Evolutionary conservation across 2,329 filamentous ascomycete species (phyloP).

Genomic region (Pseudocercospora vitis): DNA sequence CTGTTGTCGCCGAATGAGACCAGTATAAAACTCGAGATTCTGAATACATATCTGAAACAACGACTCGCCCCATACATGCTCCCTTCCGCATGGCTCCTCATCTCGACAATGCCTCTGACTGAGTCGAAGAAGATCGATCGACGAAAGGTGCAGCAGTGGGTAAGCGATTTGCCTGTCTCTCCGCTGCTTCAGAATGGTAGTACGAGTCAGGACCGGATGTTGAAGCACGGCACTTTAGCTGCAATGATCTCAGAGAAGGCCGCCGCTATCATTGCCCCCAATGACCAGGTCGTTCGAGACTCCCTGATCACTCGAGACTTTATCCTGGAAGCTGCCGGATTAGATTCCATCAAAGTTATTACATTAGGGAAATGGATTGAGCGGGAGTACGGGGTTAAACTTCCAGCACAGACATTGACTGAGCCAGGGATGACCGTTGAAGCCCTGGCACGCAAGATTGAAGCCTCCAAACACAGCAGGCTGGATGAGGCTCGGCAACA

Average conservation of each 20-base stretch:
- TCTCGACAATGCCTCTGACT: neutral
- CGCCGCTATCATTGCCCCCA: neutral
- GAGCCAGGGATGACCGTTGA: neutral
- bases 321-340: neutral
- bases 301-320: neutral
- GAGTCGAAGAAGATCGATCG: neutral
- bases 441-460: neutral
- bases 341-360: neutral
- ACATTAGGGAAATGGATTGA: neutral
- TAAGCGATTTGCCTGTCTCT: neutral
- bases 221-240: neutral
- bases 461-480: neutral
- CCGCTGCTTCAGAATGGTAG: neutral
- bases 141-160: neutral
- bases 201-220: neutral
- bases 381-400: neutral
- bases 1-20: neutral
- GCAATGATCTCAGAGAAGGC: neutral
- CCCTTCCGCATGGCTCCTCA: neutral
- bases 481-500: neutral
- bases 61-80: neutral
- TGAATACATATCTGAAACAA: neutral
- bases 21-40: neutral
- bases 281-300: neutral
- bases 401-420: neutral